phyloP scores from a whole-genome alignment of 2,329 filamentous ascomycete genomes.

The Fusarium sambucinum region DNA sequence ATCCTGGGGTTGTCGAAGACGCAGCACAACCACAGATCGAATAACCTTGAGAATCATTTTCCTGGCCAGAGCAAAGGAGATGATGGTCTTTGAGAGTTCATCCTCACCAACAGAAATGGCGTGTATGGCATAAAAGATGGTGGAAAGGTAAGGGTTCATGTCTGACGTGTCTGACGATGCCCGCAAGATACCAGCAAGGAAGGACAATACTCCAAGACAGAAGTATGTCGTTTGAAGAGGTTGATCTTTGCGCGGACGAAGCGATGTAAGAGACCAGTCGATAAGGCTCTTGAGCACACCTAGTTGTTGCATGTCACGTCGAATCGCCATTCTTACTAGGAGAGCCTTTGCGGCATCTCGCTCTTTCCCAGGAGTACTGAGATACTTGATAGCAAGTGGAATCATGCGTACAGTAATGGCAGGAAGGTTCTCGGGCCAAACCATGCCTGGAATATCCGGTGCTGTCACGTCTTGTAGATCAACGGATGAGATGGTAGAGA shows the following conservation, averaged over 20 bases:
- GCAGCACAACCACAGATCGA: slow-evolving; percentile 77
- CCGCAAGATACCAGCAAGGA: slow-evolving; percentile 79
- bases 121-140: slow-evolving; percentile 75
- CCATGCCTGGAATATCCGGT: slow-evolving; percentile 61
- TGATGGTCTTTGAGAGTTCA: slow-evolving; percentile 65
- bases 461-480: slow-evolving; percentile 61
- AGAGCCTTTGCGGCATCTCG: slow-evolving; percentile 87
- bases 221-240: slow-evolving; percentile 72
- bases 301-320: slow-evolving; percentile 87
- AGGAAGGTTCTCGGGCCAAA: slow-evolving; percentile 72
- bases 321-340: slow-evolving; percentile 83
- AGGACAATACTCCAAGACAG: slow-evolving; percentile 82
- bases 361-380: slow-evolving; percentile 85
- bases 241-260: slow-evolving; percentile 60
- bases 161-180: slow-evolving; percentile 79
- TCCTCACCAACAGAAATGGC: slow-evolving; percentile 66
- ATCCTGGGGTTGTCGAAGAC: slow-evolving; percentile 65
- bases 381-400: slow-evolving; percentile 76
- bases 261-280: slow-evolving; percentile 74
- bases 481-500: slow-evolving; percentile 82
- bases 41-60: slow-evolving; percentile 89
- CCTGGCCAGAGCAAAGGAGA: slow-evolving; percentile 80
- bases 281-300: slow-evolving; percentile 77
- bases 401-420: slow-evolving; percentile 78
- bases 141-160: slow-evolving; percentile 73